phyloP scores from a whole-genome alignment of 1,139 yeast genomes.

The Candida gigantensis region DNA sequence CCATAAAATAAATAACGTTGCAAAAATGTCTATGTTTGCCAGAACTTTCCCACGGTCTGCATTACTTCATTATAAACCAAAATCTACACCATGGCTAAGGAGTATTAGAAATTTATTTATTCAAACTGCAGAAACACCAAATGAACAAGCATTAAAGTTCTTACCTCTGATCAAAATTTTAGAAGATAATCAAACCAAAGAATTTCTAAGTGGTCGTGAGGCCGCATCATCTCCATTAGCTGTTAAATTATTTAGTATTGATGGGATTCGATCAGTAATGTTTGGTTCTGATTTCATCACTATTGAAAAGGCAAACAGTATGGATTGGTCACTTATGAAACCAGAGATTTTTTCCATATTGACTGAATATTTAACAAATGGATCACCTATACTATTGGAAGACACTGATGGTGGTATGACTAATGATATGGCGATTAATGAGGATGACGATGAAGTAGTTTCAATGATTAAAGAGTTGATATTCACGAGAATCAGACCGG shows the following conservation, averaged over 20 bases:
- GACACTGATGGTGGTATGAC: conserved; percentile 21
- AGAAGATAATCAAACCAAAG: conserved; percentile 50
- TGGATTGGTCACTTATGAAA: conserved; percentile 76
- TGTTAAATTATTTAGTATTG: conserved; percentile 50
- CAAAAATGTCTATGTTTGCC: conserved; percentile 1
- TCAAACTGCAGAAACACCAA: conserved; percentile 47
- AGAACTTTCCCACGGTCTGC: conserved; percentile 1
- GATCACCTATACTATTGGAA: conserved; percentile 57
- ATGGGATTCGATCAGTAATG: conserved; percentile 54
- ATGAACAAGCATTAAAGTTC: conserved; percentile 49
- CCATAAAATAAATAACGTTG: too few species aligned
- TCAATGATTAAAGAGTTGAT: conserved; percentile 91
- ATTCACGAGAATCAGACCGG: conserved; percentile 93
- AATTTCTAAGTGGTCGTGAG: conserved; percentile 56
- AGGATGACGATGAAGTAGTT: conserved; percentile 77
- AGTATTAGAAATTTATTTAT: conserved; percentile 31
- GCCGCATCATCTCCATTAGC: conserved; percentile 59
- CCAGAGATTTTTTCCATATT: conserved; percentile 86
- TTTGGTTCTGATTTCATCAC: conserved; percentile 74
- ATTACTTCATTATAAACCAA: not conserved
- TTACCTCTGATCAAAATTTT: conserved; percentile 42
- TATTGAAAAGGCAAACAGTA: conserved; percentile 62
- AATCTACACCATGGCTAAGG: not conserved
- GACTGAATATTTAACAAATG: conserved; percentile 81
- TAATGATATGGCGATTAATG: conserved; percentile 43